Evolutionary conservation across 768 basidiomycete species (phyloP), one percentile per base, ranked within the genome.

Genomic region (Auricularia sp.): DNA sequence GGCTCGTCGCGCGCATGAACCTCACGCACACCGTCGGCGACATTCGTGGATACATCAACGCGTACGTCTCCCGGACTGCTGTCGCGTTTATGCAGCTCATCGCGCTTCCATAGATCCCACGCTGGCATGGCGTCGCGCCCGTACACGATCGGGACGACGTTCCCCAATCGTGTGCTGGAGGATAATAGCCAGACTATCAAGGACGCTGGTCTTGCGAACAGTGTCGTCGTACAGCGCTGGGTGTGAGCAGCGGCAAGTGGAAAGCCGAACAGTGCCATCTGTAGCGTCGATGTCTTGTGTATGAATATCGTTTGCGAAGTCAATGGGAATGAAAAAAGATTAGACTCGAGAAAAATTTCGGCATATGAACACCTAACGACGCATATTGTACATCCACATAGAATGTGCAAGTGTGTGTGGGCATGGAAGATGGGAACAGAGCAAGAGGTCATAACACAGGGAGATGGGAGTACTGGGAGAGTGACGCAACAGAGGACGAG

Each of bases 1-100:
- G 91, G 70, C 83, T 95, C 72, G 87, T 90, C 3, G 85, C 84
- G 54, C 80, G 91, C 62, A 91, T 96, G 88, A 98, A 98, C 73
- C 77, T 93, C 66, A 88, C 87, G 2, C 93, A 98, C 71, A 96
- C 90, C 0, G 87, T 97, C 2, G 81, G 83, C 18, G 93, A 97
- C 72, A 81, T 97, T 62, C 79, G 93, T 65, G 85, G 80, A 69
- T 94, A 92, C 71, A 93, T 98, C 78, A 89, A 94, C 69, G 90
- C 90, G 92, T 95, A 71, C 56, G 92, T 86, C 14, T 47, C 39
- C 23, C 34, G 10, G 3, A 61, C 43, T 61, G 23, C 4, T 60
- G 36, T n/a, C 33, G n/a, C 42, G 7, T 16, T 18, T 21, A 34
- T 33, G 61, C 65, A 14, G 11, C 47, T 64, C 2, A 53, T 11